These are phyloP conservation scores for Stemphylium vesicarium DNA, from an alignment of 2,329 filamentous ascomycete species.

Conservation along the genomic window DNA sequence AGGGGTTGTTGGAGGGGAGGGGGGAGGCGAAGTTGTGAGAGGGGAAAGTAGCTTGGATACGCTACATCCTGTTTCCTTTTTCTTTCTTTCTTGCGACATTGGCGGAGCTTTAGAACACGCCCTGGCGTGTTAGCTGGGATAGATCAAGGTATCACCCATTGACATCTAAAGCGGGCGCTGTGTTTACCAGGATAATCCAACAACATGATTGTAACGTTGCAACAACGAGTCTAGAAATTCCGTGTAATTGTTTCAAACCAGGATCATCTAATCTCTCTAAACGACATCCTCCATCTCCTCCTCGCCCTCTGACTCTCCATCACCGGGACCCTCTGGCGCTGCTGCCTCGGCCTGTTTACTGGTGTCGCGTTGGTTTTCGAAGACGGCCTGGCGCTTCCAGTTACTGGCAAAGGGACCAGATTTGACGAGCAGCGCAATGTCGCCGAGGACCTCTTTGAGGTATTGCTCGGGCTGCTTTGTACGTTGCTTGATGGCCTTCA, in stretches of 20 bases:
- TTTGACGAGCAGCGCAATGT: constrained; percentile 82
- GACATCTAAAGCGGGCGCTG: no score
- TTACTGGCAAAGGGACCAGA: constrained; percentile 83
- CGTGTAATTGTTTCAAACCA: no score
- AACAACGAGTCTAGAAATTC: no score
- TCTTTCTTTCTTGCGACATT: no score
- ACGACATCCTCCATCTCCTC: constrained; percentile 81
- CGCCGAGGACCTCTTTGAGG: constrained; percentile 81
- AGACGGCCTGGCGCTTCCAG: constrained; percentile 80
- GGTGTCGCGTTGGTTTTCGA: constrained; percentile 54
- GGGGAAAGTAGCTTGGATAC: no score
- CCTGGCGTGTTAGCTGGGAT: no score
- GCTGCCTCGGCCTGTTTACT: constrained; percentile 39
- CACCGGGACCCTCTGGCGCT: constrained; percentile 55
- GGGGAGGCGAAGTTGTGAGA: constrained; percentile 24
- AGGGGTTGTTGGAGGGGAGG: constrained; percentile 36
- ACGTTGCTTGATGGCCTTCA: constrained; percentile 79
- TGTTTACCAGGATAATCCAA: no score
- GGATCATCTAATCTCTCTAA: constrained; percentile 11
- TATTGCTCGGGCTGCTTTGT: constrained; percentile 92
- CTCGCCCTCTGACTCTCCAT: constrained; percentile 70
- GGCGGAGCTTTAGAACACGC: no score
- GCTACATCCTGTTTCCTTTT: no score
- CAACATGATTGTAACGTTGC: no score
- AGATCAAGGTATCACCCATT: no score